phyloP scores from a whole-genome alignment of 768 basidiomycete species.

The Pleurotus salmoneostramineus region DNA sequence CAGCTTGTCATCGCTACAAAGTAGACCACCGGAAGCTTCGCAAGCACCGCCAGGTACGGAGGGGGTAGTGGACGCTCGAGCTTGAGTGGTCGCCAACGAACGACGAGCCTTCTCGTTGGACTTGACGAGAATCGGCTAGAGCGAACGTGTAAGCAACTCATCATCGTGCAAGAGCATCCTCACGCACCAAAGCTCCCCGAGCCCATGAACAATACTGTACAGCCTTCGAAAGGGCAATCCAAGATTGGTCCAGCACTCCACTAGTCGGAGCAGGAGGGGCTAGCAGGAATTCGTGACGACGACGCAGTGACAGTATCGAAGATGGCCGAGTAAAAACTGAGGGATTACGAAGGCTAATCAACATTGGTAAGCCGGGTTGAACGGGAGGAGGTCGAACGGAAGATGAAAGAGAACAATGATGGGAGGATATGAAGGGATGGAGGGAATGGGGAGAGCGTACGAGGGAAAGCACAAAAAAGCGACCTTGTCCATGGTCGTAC shows the following conservation, averaged over 20 bases:
- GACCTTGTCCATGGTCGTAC: too few species aligned
- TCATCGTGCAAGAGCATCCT: not conserved
- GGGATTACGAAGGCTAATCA: too few species aligned
- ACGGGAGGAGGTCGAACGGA: not conserved
- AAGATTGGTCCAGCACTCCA: too few species aligned
- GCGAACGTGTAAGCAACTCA: not conserved
- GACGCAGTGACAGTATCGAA: too few species aligned
- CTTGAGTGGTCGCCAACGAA: conserved; percentile 42
- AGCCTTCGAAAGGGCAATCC: conserved; percentile 58
- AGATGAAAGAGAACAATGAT: not conserved
- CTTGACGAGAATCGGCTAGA: conserved; percentile 54
- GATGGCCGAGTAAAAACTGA: conserved; percentile 45
- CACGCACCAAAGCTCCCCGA: conserved; percentile 58
- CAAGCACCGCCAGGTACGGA: conserved; percentile 11
- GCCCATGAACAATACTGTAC: conserved; percentile 57
- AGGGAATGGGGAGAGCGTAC: not conserved
- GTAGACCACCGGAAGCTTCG: conserved; percentile 32
- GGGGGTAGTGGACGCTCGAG: conserved; percentile 20
- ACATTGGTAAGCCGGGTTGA: too few species aligned
- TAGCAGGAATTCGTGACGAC: too few species aligned
- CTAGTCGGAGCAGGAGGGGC: too few species aligned
- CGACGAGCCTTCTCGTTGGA: conserved; percentile 65
- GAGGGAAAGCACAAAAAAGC: not conserved
- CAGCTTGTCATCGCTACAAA: conserved; percentile 65
- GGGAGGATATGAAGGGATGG: too few species aligned